Conservation (phyloP, 169 alveolate species). For the Cryptosporidium sp. region DNA sequence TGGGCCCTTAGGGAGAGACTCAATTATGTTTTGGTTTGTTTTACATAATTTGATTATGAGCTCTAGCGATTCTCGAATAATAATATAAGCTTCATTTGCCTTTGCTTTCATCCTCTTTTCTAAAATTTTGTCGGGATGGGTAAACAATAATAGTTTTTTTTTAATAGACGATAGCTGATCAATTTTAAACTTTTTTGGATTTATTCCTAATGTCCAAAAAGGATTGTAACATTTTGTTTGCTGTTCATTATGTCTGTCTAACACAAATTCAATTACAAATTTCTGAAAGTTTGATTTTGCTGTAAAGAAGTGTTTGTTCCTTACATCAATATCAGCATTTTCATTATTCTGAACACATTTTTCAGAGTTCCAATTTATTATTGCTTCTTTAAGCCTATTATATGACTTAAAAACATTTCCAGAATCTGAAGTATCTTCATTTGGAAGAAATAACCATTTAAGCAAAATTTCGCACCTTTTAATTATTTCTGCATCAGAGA, state of each 20-base stretch:
- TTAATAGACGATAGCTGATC: background rate
- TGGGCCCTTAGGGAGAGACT: conserved; percentile 12
- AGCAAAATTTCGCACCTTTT: conserved; percentile 8
- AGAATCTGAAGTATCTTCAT: background rate
- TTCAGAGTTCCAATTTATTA: background rate
- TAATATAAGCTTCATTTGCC: conserved; percentile 20
- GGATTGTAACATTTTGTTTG: background rate
- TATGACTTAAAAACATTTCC: background rate
- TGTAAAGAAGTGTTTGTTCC: background rate
- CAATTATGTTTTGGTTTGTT: background rate
- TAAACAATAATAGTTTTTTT: conserved; percentile 13
- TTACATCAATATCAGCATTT: background rate
- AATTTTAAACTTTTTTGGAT: conserved; percentile 6
- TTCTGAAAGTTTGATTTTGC: background rate
- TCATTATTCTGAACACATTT: background rate
- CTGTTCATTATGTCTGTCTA: conserved; percentile 28
- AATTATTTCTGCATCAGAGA: background rate
- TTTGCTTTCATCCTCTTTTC: conserved; percentile 1
- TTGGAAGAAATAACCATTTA: conserved; percentile 27
- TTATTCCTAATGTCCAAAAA: conserved; percentile 38
- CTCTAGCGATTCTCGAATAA: conserved; percentile 10
- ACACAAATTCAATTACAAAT: background rate
- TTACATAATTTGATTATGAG: background rate
- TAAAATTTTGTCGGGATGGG: conserved; percentile 37
- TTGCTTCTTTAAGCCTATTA: conserved; percentile 18